Percentiles rank a stretch among this genome's conserved stretches.
Conservation (phyloP, 768 basidiomycete species). For the Leccinellum luteum region DNA sequence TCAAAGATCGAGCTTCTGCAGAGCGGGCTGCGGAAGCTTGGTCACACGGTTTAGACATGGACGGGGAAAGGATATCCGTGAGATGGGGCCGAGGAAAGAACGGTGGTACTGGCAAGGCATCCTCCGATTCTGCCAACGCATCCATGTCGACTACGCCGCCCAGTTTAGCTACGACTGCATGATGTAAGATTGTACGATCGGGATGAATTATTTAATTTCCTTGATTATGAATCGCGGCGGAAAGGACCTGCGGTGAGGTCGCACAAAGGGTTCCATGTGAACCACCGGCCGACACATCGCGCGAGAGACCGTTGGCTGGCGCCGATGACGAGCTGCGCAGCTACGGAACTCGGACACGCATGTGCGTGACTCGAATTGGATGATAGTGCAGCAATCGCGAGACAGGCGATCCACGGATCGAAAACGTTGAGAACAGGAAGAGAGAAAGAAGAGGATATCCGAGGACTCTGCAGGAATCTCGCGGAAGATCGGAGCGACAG, state of each 20-base stretch:
- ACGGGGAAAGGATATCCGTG: slow-evolving; percentile 67
- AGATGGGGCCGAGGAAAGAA: slow-evolving; percentile 86
- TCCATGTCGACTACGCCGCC: slow-evolving; percentile 5
- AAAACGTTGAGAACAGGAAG: slow-evolving; percentile 44
- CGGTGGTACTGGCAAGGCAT: slow-evolving; percentile 33
- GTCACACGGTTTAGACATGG: slow-evolving; percentile 87
- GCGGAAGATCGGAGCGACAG: slow-evolving; percentile 51
- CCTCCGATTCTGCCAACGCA: slow-evolving; percentile 9
- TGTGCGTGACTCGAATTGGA: slow-evolving; percentile 41
- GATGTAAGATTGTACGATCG: slow-evolving; percentile 8
- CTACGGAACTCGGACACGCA: slow-evolving; percentile 37
- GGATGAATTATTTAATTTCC: neutral
- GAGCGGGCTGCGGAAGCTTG: slow-evolving; percentile 87
- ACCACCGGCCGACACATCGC: neutral
- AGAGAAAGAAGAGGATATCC: slow-evolving; percentile 46
- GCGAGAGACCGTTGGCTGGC: neutral
- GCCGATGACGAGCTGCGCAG: neutral
- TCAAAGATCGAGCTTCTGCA: slow-evolving; percentile 76
- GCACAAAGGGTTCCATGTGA: neutral
- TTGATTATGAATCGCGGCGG: neutral
- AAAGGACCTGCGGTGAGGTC: neutral
- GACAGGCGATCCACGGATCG: slow-evolving; percentile 54
- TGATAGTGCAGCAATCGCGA: slow-evolving; percentile 53
- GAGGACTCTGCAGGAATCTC: slow-evolving; percentile 47
- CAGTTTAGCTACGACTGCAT: slow-evolving; percentile 7